Conservation (phyloP, 2,329 filamentous ascomycete species). For the Trichoderma sp. region DNA sequence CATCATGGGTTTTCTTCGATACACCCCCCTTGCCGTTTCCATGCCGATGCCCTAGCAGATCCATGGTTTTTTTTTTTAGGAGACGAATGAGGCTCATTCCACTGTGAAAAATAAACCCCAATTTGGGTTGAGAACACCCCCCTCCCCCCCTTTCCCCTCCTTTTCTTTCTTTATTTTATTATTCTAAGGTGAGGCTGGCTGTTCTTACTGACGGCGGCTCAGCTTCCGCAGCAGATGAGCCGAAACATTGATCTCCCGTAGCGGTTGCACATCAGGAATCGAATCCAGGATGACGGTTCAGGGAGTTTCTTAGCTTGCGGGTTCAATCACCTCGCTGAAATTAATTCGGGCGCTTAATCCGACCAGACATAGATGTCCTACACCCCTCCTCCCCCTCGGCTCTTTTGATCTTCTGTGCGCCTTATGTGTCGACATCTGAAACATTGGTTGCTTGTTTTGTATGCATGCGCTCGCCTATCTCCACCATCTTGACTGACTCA, state of each 20-base stretch:
- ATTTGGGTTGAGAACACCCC: constrained; percentile 5
- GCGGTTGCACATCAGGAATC: neutral
- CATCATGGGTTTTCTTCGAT: constrained; percentile 22
- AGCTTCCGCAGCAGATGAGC: neutral
- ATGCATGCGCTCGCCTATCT: constrained; percentile 14
- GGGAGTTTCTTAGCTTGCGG: constrained; percentile 3
- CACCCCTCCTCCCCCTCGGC: constrained; percentile 1
- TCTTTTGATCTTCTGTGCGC: constrained; percentile 1
- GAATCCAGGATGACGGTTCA: neutral
- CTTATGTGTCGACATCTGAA: constrained; percentile 18
- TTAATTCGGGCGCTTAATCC: constrained; percentile 21
- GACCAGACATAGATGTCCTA: neutral
- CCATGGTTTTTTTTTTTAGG: constrained; percentile 21
- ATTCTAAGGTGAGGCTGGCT: constrained; percentile 1
- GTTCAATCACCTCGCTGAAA: constrained; percentile 1
- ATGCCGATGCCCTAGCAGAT: constrained; percentile 20
- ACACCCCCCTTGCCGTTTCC: constrained; percentile 22
- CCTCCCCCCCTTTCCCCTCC: too few species aligned
- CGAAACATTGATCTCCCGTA: constrained; percentile 9
- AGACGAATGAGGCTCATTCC: constrained; percentile 21
- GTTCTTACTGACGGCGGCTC: constrained; percentile 16
- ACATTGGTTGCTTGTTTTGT: constrained; percentile 5
- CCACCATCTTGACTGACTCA: constrained; percentile 12
- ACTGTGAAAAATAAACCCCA: constrained; percentile 17
- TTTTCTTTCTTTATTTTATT: neutral